Evolutionary conservation across 164 flowering plant species (phyloP).

Genomic region (Nymphaea thermarum): DNA sequence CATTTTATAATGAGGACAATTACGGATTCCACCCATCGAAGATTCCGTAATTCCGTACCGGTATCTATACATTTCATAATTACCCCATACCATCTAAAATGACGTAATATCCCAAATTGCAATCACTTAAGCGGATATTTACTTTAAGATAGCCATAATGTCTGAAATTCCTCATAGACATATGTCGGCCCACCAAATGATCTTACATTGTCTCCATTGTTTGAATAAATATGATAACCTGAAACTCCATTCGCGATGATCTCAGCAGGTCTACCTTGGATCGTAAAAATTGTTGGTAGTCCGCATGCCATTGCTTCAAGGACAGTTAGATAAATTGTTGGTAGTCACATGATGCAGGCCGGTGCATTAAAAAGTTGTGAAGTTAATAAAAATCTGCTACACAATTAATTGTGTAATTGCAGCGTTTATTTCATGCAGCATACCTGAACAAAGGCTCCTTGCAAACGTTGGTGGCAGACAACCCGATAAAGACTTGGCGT

Average conservation of each 20-base stretch:
- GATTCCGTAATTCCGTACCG: too few species aligned
- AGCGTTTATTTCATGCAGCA: not conserved
- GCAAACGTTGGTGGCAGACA: conserved; percentile 82
- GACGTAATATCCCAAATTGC: too few species aligned
- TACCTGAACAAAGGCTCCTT: conserved; percentile 76
- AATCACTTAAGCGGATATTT: too few species aligned
- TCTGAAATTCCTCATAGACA: too few species aligned
- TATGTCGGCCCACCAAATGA: too few species aligned
- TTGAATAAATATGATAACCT: conserved; percentile 76
- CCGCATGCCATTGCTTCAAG: conserved; percentile 97
- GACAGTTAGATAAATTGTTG: conserved; percentile 89
- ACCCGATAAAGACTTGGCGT: conserved; percentile 83
- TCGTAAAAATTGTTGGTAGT: conserved; percentile 80
- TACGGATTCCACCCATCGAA: too few species aligned
- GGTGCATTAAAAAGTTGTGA: not conserved
- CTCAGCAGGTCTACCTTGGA: conserved; percentile 96
- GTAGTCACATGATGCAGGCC: conserved; percentile 86
- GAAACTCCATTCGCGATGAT: conserved; percentile 82
- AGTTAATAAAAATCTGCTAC: not conserved
- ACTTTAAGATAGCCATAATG: too few species aligned
- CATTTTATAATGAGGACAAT: too few species aligned
- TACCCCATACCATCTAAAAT: too few species aligned
- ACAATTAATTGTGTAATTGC: too few species aligned
- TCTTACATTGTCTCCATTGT: conserved; percentile 73
- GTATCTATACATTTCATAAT: too few species aligned